A percentile compares a stretch with the other conserved stretches of the same genome.
Evolutionary conservation across 129 eudicot species (phyloP).

Genomic region (Lactuca saligna): DNA sequence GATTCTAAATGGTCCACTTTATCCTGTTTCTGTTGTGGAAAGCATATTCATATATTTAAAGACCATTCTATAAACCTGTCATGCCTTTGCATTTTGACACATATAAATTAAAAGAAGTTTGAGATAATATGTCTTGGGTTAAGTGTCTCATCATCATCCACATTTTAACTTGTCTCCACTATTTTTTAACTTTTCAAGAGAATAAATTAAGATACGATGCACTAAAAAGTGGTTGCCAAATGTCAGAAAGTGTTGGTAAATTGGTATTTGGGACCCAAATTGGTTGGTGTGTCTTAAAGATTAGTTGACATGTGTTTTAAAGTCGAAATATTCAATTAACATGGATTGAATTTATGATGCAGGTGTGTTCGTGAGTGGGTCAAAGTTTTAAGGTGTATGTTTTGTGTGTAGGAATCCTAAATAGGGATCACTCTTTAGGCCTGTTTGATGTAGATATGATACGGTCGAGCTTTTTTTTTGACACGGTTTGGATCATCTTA

Average conservation of each 20-base stretch:
- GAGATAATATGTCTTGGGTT: conserved; percentile 1
- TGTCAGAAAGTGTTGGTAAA: conserved; percentile 7
- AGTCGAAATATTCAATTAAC: conserved; percentile 14
- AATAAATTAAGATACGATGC: conserved; percentile 11
- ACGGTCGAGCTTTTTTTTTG: background rate
- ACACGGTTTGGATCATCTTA: no score
- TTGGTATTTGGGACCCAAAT: background rate
- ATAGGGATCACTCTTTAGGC: background rate
- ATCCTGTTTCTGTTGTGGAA: conserved; percentile 20
- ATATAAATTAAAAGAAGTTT: conserved; percentile 4
- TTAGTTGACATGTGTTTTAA: conserved; percentile 19
- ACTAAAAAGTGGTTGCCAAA: conserved; percentile 11
- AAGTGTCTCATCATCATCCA: conserved; percentile 23
- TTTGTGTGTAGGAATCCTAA: background rate
- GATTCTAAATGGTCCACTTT: conserved; percentile 15
- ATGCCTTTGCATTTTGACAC: conserved; percentile 24
- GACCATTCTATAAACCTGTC: conserved; percentile 16
- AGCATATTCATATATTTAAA: conserved; percentile 25
- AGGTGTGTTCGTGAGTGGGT: background rate
- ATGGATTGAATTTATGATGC: conserved; percentile 14
- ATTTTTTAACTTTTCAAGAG: conserved; percentile 11
- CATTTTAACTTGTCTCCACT: conserved; percentile 14
- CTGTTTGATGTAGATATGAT: background rate
- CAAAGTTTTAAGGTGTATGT: background rate
- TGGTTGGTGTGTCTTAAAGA: background rate